Base-by-base conservation (phyloP, 1,139 yeast genomes). In the Taphrina wiesneri region DNA sequence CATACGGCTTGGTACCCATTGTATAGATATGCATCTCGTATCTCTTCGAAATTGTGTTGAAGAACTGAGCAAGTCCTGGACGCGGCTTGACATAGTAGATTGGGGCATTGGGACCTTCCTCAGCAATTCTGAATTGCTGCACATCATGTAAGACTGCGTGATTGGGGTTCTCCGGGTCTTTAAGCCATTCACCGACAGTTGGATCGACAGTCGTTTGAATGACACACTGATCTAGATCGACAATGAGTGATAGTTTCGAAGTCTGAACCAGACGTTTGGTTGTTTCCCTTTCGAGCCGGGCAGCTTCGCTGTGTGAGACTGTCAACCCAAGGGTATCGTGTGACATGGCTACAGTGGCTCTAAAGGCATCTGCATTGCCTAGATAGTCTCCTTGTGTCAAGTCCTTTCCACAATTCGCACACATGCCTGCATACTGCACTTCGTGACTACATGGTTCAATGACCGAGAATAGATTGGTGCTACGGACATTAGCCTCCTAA, bases 201-300 rank as follows among this genome's bases (percentile, higher is more conserved):
- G 98, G 97, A 75, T 93, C 99, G 26, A 92, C 97, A 2, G 98
- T 93, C 46, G 98, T 97, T 74, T 93, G 99, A 46, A 93, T 93
- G 6, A 93, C 96, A 0, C 99, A 95, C 76, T 95, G 99, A 78
- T 93, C 99, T 70, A 93, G 81, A 79, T 93, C 99, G 13, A 93
- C 99, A 60, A 93, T 99, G 67, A 93, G 80, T 51, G 93, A 91
- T 70, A 93, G 81, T 74, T 89, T 90, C 69, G 82, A 79, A 67
- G 86, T 89, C 32, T 80, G 76, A 3, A 86, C 76, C 63, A 95
- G 80, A 67, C 88, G 80, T 67, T 81, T 79, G 3, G 90, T 84
- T 61, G 93, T 82, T 51, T 78, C 79, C 68, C 84, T 83, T 74
- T 92, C 99, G 65, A 93, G 85, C 69, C 87, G 84, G 68, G 86